These are phyloP conservation scores for Fusarium sp. DNA, from an alignment of 2,329 filamentous ascomycete genomes.

Conservation along the genomic window DNA sequence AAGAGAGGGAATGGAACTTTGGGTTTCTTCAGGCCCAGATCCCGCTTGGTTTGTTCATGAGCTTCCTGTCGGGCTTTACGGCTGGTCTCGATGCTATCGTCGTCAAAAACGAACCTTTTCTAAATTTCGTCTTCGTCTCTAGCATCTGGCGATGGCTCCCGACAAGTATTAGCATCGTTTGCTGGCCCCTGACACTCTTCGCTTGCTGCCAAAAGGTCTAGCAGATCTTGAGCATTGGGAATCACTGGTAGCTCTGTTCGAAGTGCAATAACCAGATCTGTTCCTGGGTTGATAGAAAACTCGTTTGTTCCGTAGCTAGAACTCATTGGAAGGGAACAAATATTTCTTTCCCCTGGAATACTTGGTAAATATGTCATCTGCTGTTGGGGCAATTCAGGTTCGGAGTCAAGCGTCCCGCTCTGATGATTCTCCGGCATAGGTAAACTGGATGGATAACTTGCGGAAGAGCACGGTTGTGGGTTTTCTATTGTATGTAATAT, in stretches of 20 bases:
- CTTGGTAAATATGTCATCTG: background rate
- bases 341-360: background rate
- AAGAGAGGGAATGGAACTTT: slow-evolving; percentile 6
- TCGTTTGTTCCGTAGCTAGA: slow-evolving; percentile 6
- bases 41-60: slow-evolving; percentile 37
- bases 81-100: slow-evolving; percentile 36
- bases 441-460: background rate
- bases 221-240: slow-evolving; percentile 37
- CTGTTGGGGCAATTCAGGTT: slow-evolving; percentile 10
- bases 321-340: background rate
- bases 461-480: background rate
- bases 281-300: background rate
- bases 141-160: slow-evolving; percentile 10
- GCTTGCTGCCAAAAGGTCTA: slow-evolving; percentile 40
- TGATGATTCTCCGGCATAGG: background rate
- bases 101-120: slow-evolving; percentile 50
- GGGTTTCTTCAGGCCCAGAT: slow-evolving; percentile 16
- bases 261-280: slow-evolving; percentile 15
- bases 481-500: background rate
- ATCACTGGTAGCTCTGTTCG: slow-evolving; percentile 2
- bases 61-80: slow-evolving; percentile 43
- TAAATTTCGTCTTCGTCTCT: slow-evolving; percentile 50
- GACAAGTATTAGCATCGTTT: background rate
- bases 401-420: background rate
- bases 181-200: slow-evolving; percentile 4